Conservation (phyloP, 139 green algal genomes). For the Tetratostichococcus sp. region DNA sequence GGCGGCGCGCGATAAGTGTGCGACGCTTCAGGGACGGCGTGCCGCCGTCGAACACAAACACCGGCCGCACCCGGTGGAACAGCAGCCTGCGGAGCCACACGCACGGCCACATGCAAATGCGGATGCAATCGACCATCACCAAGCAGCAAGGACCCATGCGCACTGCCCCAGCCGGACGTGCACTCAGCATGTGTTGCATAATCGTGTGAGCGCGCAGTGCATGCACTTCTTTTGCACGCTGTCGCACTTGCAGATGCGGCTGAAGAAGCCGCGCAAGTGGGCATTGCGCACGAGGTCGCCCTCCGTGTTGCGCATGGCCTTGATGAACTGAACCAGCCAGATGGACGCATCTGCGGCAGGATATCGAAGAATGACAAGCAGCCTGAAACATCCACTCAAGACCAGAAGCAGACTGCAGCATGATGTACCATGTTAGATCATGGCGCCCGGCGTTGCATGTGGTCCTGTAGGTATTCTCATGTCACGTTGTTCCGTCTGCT, state of each 20-base stretch:
- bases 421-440: too few relatives aligned
- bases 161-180: too few relatives aligned
- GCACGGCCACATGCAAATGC: neutral
- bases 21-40: constrained; percentile 89
- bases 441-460: too few relatives aligned
- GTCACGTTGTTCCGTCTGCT: too few relatives aligned
- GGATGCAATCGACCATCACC: too few relatives aligned
- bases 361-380: neutral
- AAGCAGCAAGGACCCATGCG: too few relatives aligned
- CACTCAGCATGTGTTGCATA: neutral
- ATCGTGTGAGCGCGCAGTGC: neutral
- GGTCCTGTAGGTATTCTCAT: too few relatives aligned
- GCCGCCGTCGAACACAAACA: constrained; percentile 98
- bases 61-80: constrained; percentile 84
- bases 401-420: too few relatives aligned
- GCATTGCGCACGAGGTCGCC: constrained; percentile 92
- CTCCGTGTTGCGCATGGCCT: constrained; percentile 88
- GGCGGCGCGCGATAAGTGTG: constrained; percentile 66
- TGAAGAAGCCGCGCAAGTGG: constrained; percentile 95
- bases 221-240: neutral
- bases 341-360: constrained; percentile 85
- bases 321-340: constrained; percentile 95
- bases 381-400: too few relatives aligned
- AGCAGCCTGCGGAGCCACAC: constrained; percentile 80
- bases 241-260: constrained; percentile 80